Evolutionary conservation across 139 green algal species (phyloP).

Genomic region (Coelastrella sp.): DNA sequence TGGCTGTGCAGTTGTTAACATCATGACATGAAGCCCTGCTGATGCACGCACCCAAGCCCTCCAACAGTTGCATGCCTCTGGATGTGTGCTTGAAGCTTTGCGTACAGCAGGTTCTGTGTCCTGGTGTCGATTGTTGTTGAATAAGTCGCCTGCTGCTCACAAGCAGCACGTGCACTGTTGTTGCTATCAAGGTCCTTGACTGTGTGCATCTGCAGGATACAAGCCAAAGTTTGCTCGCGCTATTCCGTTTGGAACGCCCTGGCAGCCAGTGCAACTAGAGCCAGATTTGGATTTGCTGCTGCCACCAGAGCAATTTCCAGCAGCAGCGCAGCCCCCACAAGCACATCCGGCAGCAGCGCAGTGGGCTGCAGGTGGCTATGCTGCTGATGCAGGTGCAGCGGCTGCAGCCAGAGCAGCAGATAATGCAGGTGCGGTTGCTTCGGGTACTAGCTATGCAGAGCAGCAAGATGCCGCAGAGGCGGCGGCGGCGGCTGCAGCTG

Average conservation of each 20-base stretch:
- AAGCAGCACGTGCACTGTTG: background rate
- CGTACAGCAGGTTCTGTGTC: too few relatives aligned
- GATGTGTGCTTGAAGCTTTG: too few relatives aligned
- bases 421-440: background rate
- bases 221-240: background rate
- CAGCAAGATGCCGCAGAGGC: background rate
- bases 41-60: too few relatives aligned
- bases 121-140: background rate
- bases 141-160: background rate
- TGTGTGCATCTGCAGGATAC: background rate
- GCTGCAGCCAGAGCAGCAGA: background rate
- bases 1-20: background rate
- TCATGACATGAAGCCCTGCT: background rate
- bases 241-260: background rate
- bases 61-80: too few relatives aligned
- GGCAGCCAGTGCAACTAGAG: background rate
- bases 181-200: background rate
- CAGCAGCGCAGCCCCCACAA: background rate
- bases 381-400: background rate
- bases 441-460: background rate
- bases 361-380: background rate
- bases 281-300: background rate
- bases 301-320: background rate
- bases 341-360: background rate
- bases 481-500: background rate